Conservation (phyloP, 768 basidiomycete species). For the Symmetrospora coprosmae region DNA sequence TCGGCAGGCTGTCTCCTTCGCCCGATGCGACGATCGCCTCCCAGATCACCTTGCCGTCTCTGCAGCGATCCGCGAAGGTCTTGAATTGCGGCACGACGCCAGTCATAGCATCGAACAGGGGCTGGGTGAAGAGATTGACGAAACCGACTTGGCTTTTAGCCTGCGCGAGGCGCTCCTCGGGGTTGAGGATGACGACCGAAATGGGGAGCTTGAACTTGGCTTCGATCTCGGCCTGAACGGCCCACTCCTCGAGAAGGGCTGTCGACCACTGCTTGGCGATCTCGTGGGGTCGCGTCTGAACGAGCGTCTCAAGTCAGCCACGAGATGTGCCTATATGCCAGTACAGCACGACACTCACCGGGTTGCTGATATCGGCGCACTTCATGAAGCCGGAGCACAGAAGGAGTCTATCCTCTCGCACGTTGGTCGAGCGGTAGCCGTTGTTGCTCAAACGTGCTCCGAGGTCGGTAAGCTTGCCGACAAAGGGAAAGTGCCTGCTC, state of each 20-base stretch:
- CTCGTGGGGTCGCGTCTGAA: slow-evolving; percentile 74
- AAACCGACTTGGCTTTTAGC: slow-evolving; percentile 80
- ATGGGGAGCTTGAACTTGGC: slow-evolving; percentile 56
- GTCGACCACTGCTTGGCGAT: slow-evolving; percentile 86
- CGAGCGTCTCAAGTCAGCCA: no score
- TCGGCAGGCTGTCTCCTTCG: no score
- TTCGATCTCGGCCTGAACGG: slow-evolving; percentile 74
- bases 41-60: slow-evolving; percentile 59
- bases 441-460: slow-evolving; percentile 37
- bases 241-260: slow-evolving; percentile 80
- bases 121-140: slow-evolving; percentile 64
- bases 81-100: slow-evolving; percentile 62
- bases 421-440: slow-evolving; percentile 1
- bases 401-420: slow-evolving; percentile 46
- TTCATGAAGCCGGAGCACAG: slow-evolving; percentile 85
- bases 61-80: slow-evolving; percentile 53
- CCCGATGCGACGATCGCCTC: slow-evolving; percentile 38
- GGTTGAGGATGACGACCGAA: slow-evolving; percentile 40
- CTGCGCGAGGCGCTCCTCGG: slow-evolving; percentile 46
- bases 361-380: slow-evolving; percentile 97
- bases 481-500: slow-evolving; percentile 74
- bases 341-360: no score
- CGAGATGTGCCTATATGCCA: no score
- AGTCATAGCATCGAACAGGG: slow-evolving; percentile 63
- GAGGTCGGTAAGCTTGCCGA: slow-evolving; percentile 48